Evolutionary conservation across 192 early-diverging fungal genomes (phyloP).

Genomic region (Coemansia sp.): DNA sequence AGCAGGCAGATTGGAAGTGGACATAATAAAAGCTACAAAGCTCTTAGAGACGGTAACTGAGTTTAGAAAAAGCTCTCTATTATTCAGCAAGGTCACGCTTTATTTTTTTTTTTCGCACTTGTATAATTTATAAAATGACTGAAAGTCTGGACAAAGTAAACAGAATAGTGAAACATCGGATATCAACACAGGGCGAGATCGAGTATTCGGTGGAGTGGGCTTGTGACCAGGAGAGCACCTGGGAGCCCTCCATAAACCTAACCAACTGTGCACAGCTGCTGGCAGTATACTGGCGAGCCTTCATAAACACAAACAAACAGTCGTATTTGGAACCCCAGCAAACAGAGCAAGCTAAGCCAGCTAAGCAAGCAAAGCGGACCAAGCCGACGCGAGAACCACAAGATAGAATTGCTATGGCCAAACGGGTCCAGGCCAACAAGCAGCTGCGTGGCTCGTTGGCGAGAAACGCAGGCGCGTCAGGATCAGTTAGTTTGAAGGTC

Average conservation of each 20-base stretch:
- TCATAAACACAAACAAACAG: not conserved
- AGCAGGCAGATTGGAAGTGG: not conserved
- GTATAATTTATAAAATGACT: constrained; percentile 6
- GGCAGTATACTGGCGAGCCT: constrained; percentile 17
- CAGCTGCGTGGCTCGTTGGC: constrained; percentile 20
- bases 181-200: constrained; percentile 7
- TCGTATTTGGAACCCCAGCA: not conserved
- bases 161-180: constrained; percentile 11
- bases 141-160: constrained; percentile 11
- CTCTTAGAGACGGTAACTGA: no score
- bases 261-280: constrained; percentile 15
- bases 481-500: not conserved
- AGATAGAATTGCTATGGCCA: constrained; percentile 30
- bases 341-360: not conserved
- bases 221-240: constrained; percentile 23
- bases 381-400: not conserved
- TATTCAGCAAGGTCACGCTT: not conserved
- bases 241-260: constrained; percentile 23
- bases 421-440: constrained; percentile 36
- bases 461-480: not conserved
- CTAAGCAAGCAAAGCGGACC: not conserved
- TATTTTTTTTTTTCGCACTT: not conserved
- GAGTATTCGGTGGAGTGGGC: constrained; percentile 43
- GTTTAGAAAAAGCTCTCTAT: not conserved
- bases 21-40: no score